Evolutionary conservation across 805 yeast genomes (phyloP), one percentile per base, ranked within the genome.

Genomic region (Teunomyces panamensis): DNA sequence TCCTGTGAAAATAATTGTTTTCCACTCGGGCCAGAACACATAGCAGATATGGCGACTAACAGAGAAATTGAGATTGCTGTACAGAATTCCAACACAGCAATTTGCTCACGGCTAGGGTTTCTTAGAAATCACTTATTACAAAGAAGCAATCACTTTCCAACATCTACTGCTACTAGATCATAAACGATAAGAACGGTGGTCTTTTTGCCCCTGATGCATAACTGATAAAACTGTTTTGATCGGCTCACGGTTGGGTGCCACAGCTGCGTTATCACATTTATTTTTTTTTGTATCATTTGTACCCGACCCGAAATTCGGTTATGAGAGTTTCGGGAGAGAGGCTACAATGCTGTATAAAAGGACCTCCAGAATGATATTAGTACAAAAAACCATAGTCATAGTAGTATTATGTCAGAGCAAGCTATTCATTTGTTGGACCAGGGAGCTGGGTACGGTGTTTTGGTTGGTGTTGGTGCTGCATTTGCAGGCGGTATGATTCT

Each of bases 391-490:
- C 34, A 5, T 1, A n/a, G 3, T 16, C 34, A 5, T 16, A 32
- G 9, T n/a, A 32, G 16, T 5, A 27, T 4, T 9, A 42, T 42
- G 44, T 42, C 44, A 16, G 44, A 35, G 14, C n/a, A 51, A 29
- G 39, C 57, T 20, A 55, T 58, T 17, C 47, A 49, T 10, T 47
- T 59, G 29, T 49, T 64, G 30, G 49, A 50, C n/a, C 58, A 66
- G 52, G 63, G 57, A 3, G 56, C 62, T 36, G 71, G 69, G 1
- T 64, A 63, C 57, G 69, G 68, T 2, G 53, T 65, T 28, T 53
- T 65, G 16, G 58, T 65, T 17, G 69, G 69, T 3, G 62, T 60
- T 3, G 68, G 69, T 16, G 67, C 61, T 6, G 41, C 60, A 5
- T 66, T 65, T 49, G 69, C 69, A 3, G 47, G 62, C 4, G 63